Conservation (phyloP, 805 yeast species). For the Wickerhamomyces alni region DNA sequence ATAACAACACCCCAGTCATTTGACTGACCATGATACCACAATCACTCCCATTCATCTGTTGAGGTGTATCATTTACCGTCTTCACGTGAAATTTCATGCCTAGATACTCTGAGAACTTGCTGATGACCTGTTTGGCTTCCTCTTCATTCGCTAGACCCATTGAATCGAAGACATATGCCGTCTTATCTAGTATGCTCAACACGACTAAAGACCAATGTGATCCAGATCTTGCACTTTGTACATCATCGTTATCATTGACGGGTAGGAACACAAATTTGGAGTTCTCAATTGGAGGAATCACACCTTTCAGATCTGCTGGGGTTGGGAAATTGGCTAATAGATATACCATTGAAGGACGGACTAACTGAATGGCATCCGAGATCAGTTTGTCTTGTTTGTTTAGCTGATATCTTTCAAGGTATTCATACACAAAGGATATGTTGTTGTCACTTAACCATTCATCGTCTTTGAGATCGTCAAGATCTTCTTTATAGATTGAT, state of each 20-base stretch:
- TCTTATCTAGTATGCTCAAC: conserved; percentile 39
- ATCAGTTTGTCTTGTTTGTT: conserved; percentile 19
- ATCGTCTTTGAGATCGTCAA: conserved; percentile 50
- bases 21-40: conserved; percentile 43
- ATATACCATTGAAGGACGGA: conserved; percentile 62
- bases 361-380: conserved; percentile 29
- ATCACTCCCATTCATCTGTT: conserved; percentile 60
- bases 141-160: conserved; percentile 27
- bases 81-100: conserved; percentile 18
- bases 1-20: conserved; percentile 29
- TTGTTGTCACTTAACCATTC: conserved; percentile 76
- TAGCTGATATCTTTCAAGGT: conserved; percentile 33
- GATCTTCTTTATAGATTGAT: conserved; percentile 52
- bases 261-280: conserved; percentile 59
- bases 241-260: conserved; percentile 57
- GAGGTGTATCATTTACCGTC: conserved; percentile 34
- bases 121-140: conserved; percentile 17
- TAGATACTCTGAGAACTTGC: conserved; percentile 19
- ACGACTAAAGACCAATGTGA: conserved; percentile 73
- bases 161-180: conserved; percentile 52
- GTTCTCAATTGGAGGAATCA: conserved; percentile 37
- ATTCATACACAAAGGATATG: conserved; percentile 56
- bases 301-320: conserved; percentile 35
- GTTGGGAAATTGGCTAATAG: conserved; percentile 49
- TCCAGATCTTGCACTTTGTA: conserved; percentile 57